A percentile compares a stretch with the other conserved stretches of the same genome.
Conservation (phyloP, 2,329 filamentous ascomycete genomes). For the Cladosporium sp. region DNA sequence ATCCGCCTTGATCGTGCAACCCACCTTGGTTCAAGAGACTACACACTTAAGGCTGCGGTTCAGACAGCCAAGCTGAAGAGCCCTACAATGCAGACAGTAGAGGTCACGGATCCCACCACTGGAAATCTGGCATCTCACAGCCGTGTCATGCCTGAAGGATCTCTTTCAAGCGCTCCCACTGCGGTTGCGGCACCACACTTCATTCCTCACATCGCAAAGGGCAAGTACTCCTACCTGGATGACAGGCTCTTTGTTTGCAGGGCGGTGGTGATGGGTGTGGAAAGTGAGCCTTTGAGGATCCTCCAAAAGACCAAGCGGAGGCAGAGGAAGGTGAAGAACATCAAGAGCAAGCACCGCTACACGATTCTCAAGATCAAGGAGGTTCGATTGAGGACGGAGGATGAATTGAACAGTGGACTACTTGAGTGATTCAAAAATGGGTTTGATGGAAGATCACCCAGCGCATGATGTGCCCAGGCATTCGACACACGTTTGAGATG, state of each 20-base stretch:
- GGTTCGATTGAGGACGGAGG: slow-evolving; percentile 58
- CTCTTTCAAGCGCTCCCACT: slow-evolving; percentile 19
- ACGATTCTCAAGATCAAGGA: slow-evolving; percentile 84
- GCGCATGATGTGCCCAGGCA: too few species aligned
- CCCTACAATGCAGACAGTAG: slow-evolving; percentile 6
- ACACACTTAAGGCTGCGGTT: slow-evolving; percentile 71
- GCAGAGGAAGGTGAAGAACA: slow-evolving; percentile 62
- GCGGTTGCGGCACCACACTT: slow-evolving; percentile 30
- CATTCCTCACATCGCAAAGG: slow-evolving; percentile 37
- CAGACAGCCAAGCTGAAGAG: slow-evolving; percentile 41
- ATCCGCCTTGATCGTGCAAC: slow-evolving; percentile 83
- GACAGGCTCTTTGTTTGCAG: slow-evolving; percentile 80
- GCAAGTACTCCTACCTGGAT: slow-evolving; percentile 60
- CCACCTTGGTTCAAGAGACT: slow-evolving; percentile 79
- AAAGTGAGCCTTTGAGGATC: slow-evolving; percentile 60
- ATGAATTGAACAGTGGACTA: not conserved
- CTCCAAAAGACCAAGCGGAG: slow-evolving; percentile 62
- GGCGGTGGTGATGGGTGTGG: slow-evolving; percentile 77
- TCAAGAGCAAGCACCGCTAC: slow-evolving; percentile 86
- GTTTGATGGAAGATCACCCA: too few species aligned
- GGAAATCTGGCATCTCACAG: slow-evolving; percentile 22
- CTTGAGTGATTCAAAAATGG: not conserved
- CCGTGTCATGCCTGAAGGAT: slow-evolving; percentile 24
- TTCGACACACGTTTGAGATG: too few species aligned
- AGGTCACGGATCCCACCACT: slow-evolving; percentile 17